Percentiles rank a stretch among this genome's conserved stretches.
Conservation (phyloP, 2,329 filamentous ascomycete species). For the Venturia asperata region DNA sequence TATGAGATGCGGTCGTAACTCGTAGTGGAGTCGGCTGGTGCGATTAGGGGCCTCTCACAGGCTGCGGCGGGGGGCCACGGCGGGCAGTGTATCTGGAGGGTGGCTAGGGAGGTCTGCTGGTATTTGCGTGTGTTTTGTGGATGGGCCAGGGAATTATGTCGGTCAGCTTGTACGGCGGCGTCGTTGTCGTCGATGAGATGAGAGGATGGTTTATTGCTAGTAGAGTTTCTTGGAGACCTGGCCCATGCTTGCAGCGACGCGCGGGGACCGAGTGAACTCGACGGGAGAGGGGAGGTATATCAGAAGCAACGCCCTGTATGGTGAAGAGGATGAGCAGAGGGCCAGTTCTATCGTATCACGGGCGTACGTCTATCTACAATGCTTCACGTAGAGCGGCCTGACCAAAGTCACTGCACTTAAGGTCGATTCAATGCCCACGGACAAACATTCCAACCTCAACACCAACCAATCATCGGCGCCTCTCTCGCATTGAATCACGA, state of each 20-base stretch:
- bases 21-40: conserved; percentile 7
- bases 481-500: neutral
- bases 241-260: neutral
- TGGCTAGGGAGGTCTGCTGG: neutral
- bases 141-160: neutral
- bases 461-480: conserved; percentile 6
- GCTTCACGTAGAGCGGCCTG: too few species aligned
- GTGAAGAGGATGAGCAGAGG: neutral
- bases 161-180: neutral
- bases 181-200: conserved; percentile 1
- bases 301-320: neutral
- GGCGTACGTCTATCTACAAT: too few species aligned
- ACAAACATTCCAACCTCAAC: neutral
- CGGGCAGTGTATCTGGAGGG: neutral
- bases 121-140: neutral
- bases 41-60: conserved; percentile 7
- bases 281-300: neutral
- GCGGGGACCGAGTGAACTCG: neutral
- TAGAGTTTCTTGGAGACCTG: neutral
- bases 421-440: neutral
- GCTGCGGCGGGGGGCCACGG: neutral
- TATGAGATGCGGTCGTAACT: neutral
- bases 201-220: neutral
- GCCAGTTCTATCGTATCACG: neutral
- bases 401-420: too few species aligned